These are phyloP conservation scores for Loxodes magnus DNA, from an alignment of 73 alveolate species.

Conservation along the genomic window DNA sequence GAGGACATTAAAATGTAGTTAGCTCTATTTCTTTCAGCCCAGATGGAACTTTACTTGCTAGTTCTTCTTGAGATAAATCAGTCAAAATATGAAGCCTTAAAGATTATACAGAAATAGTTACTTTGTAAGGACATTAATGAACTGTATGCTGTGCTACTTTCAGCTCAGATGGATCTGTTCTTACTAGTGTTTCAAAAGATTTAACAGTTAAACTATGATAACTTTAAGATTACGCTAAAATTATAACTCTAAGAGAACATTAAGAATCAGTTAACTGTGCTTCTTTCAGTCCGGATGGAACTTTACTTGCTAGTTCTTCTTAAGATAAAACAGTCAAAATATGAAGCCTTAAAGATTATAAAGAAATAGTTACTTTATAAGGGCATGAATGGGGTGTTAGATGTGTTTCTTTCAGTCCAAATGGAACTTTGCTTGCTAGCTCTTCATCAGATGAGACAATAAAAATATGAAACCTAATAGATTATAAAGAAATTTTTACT, in stretches of 20 bases:
- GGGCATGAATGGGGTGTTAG: constrained; percentile 92
- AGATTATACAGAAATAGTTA: constrained; percentile 67
- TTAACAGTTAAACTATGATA: too few relatives aligned
- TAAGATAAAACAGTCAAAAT: constrained; percentile 90
- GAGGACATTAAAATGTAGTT: too few relatives aligned
- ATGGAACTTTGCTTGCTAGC: constrained; percentile 90
- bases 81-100: constrained; percentile 76
- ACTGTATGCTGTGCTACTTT: too few relatives aligned
- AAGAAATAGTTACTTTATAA: constrained; percentile 85
- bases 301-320: constrained; percentile 72
- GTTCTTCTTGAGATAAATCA: constrained; percentile 92
- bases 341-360: constrained; percentile 95
- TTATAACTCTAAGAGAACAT: constrained; percentile 96
- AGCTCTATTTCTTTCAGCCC: constrained; percentile 76
- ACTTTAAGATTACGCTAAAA: constrained; percentile 62
- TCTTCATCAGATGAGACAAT: constrained; percentile 81
- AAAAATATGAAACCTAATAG: constrained; percentile 93
- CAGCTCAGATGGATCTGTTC: too few relatives aligned
- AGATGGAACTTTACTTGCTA: constrained; percentile 74
- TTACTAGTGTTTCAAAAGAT: too few relatives aligned
- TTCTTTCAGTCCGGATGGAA: constrained; percentile 92
- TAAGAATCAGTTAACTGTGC: constrained; percentile 72
- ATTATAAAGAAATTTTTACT: constrained; percentile 62
- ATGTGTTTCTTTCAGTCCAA: constrained; percentile 78
- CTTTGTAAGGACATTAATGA: constrained; percentile 82